Base-by-base conservation (phyloP, 2,329 filamentous ascomycete species). In the Dactylellina leptospora region DNA sequence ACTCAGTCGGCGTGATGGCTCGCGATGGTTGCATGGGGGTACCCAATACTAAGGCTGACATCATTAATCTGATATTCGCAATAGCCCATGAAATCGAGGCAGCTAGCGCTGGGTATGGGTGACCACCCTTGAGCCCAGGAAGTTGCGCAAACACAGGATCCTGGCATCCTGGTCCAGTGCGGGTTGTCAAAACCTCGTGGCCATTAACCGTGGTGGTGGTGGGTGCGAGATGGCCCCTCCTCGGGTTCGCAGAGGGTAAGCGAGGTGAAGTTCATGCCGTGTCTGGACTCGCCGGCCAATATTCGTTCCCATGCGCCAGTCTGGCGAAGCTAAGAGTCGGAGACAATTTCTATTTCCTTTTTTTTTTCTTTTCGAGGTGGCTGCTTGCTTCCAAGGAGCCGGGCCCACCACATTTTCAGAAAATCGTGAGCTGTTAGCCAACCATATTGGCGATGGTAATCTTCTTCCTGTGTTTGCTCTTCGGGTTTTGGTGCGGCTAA, bases 151-250 rank as follows among this genome's bases (percentile, higher is more conserved):
- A 72, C 59, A 72, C 59, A 63, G 48, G 55, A 61, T 71, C 20
- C 47, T 30, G 28, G 47, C 25, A 45, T n/a, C 18, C 16, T 25
- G 22, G n/a, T n/a, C n/a, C n/a, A n/a, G n/a, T n/a, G 38, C 53
- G 51, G 66, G 56, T 60, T 71, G 66, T 71, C 66, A 63, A 64
- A 64, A 72, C 68, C 68, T 63, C 68, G 68, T 72, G 68, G 68
- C 68, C 45, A 16, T 55, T 48, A 70, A 20, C 56, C 50, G 38
- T 48, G 47, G 16, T 42, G 45, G 55, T 40, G 50, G 56, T 50
- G 23, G 9, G 56, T 48, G 56, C 36, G 13, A 22, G 18, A 20
- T 56, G 50, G 64, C n/a, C 42, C 30, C 42, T 53, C 50, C 56
- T 62, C 62, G 56, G 48, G 50, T 50, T 27, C 42, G 55, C 56